Percentiles rank a stretch among this genome's conserved stretches.
Evolutionary conservation across 129 eudicot genomes (phyloP).

Genomic region (Silybum marianum): DNA sequence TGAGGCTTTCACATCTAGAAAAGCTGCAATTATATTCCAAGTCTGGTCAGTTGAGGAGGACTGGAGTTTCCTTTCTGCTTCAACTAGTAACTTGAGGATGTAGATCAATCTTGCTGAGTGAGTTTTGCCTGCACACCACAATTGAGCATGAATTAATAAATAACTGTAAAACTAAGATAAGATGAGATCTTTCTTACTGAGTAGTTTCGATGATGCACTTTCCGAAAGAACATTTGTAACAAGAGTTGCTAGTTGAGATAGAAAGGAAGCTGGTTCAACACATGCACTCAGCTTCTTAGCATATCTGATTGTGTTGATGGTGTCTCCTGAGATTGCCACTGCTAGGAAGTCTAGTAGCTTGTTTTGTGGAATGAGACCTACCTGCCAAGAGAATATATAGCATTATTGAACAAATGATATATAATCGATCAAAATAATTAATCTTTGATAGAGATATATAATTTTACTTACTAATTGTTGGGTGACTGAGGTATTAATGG

Average conservation of each 20-base stretch:
- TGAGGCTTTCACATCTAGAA: slow-evolving; percentile 25
- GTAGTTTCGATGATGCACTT: slow-evolving; percentile 12
- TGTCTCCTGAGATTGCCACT: slow-evolving; percentile 35
- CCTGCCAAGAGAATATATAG: slow-evolving; percentile 12
- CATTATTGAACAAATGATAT: background rate
- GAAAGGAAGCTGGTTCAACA: slow-evolving; percentile 33
- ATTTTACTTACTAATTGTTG: slow-evolving; percentile 35
- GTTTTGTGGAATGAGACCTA: slow-evolving; percentile 35
- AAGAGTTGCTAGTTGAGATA: slow-evolving; percentile 34
- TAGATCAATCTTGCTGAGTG: slow-evolving; percentile 27
- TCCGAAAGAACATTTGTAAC: slow-evolving; percentile 26
- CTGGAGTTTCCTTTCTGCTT: slow-evolving; percentile 31
- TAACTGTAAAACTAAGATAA: background rate
- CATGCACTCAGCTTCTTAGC: slow-evolving; percentile 26
- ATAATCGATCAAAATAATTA: background rate
- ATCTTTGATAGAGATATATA: background rate
- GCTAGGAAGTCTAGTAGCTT: slow-evolving; percentile 37
- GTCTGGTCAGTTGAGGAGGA: slow-evolving; percentile 31
- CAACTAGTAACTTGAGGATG: slow-evolving; percentile 38
- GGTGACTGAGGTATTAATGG: slow-evolving; percentile 32
- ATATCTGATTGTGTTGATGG: slow-evolving; percentile 30
- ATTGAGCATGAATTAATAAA: background rate
- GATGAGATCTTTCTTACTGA: background rate
- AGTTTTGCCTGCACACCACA: slow-evolving; percentile 24
- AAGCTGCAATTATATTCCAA: slow-evolving; percentile 15